These are phyloP conservation scores for Xylariaceae sp. DNA, from an alignment of 2,329 filamentous ascomycete genomes.

Conservation along the genomic window DNA sequence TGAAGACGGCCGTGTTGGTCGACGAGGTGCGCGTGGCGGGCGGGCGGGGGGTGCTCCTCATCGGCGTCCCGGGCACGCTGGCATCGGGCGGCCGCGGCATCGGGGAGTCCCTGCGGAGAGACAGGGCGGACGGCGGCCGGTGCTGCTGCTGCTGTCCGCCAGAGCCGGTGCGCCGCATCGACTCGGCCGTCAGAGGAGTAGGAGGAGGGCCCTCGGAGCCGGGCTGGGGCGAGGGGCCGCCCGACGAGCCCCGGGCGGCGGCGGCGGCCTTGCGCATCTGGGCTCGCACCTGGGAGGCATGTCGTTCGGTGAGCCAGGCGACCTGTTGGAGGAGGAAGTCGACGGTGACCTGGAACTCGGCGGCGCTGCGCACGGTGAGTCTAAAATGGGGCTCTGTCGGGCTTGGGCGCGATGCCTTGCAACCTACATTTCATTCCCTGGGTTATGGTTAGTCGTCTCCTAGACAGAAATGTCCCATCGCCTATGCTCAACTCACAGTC, in stretches of 20 bases:
- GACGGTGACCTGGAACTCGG: conserved; percentile 74
- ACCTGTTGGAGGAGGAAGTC: conserved; percentile 89
- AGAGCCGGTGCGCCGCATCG: conserved; percentile 45
- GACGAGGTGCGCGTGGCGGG: conserved; percentile 41
- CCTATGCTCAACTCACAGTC: conserved; percentile 57
- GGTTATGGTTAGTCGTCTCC: not conserved
- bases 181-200: conserved; percentile 33
- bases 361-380: conserved; percentile 45
- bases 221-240: conserved; percentile 50
- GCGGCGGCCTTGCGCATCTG: conserved; percentile 74
- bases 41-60: conserved; percentile 35
- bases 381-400: no score
- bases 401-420: conserved; percentile 5
- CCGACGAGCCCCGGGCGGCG: conserved; percentile 46
- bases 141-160: conserved; percentile 29
- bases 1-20: conserved; percentile 33
- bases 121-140: conserved; percentile 45
- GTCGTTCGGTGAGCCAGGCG: conserved; percentile 85
- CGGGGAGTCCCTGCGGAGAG: conserved; percentile 51
- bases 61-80: conserved; percentile 34
- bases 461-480: conserved; percentile 5
- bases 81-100: conserved; percentile 40
- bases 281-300: conserved; percentile 81
- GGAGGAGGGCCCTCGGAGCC: conserved; percentile 41
- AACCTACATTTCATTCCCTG: conserved; percentile 71